Evolutionary conservation across 768 basidiomycete genomes (phyloP).

Genomic region (Auricularia sp.): DNA sequence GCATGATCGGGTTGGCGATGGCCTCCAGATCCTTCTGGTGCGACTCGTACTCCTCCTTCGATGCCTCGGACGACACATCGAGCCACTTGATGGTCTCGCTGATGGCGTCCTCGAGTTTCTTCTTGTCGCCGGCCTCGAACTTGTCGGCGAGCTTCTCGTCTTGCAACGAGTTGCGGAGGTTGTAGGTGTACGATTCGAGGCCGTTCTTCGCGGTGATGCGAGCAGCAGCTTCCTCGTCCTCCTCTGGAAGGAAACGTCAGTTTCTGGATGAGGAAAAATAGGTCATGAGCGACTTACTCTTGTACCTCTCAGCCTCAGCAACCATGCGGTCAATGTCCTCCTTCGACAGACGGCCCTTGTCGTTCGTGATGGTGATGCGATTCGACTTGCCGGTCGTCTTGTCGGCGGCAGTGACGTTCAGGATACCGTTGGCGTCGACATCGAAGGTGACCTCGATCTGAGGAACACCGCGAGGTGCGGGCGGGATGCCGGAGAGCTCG

Average conservation of each 20-base stretch:
- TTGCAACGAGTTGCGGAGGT: slow-evolving; percentile 79
- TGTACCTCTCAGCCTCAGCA: slow-evolving; percentile 86
- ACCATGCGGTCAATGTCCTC: slow-evolving; percentile 96
- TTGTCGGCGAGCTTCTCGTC: slow-evolving; percentile 84
- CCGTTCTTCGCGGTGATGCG: slow-evolving; percentile 84
- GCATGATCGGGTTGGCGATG: slow-evolving; percentile 65
- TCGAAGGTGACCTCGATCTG: slow-evolving; percentile 98
- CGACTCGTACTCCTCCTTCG: slow-evolving; percentile 88
- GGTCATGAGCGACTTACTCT: slow-evolving; percentile 36
- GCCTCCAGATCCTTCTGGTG: slow-evolving; percentile 89
- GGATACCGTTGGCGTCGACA: slow-evolving; percentile 92
- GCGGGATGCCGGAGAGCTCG: slow-evolving; percentile 92
- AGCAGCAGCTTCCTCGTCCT: slow-evolving; percentile 78
- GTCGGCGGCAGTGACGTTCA: slow-evolving; percentile 91
- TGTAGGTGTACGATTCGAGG: slow-evolving; percentile 91
- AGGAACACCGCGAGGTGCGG: slow-evolving; percentile 95
- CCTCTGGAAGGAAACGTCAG: slow-evolving; percentile 34
- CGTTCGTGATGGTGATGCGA: slow-evolving; percentile 89
- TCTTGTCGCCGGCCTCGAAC: slow-evolving; percentile 78
- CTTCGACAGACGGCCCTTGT: slow-evolving; percentile 93
- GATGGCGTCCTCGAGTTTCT: slow-evolving; percentile 70
- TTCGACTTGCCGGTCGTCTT: slow-evolving; percentile 96
- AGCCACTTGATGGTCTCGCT: slow-evolving; percentile 82
- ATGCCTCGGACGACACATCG: slow-evolving; percentile 77
- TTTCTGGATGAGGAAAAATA: slow-evolving; percentile 7